phyloP scores from a whole-genome alignment of 2,329 filamentous ascomycete species.

The Parastagonospora nodorum region DNA sequence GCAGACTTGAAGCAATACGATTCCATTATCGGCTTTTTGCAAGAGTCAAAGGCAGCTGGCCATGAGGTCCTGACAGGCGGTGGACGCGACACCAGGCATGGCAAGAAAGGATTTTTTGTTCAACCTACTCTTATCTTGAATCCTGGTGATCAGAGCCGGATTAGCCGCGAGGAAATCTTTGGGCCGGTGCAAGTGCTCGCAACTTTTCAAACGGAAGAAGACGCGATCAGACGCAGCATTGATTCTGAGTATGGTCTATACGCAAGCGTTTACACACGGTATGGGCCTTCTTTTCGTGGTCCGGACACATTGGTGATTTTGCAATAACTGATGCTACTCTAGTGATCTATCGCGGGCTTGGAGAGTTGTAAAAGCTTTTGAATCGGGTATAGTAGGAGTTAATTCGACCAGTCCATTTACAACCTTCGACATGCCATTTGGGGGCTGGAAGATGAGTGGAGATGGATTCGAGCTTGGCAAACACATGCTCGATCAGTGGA shows the following conservation, averaged over 20 bases:
- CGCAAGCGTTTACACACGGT: slow-evolving; percentile 35
- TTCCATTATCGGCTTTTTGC: slow-evolving; percentile 24
- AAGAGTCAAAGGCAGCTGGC: slow-evolving; percentile 33
- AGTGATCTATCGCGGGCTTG: too few relatives aligned
- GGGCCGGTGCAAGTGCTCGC: slow-evolving; percentile 35
- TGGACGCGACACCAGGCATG: slow-evolving; percentile 23
- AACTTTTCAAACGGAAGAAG: slow-evolving; percentile 43
- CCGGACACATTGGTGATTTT: too few relatives aligned
- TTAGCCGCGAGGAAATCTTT: slow-evolving; percentile 42
- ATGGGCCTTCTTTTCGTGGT: too few relatives aligned
- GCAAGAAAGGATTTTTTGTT: slow-evolving; percentile 32
- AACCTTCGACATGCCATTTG: too few relatives aligned
- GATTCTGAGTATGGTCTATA: slow-evolving; percentile 37
- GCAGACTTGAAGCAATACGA: too few relatives aligned
- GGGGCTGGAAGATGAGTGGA: too few relatives aligned
- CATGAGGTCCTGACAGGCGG: slow-evolving; percentile 36
- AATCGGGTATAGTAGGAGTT: too few relatives aligned
- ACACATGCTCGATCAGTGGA: too few relatives aligned
- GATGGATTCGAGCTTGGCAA: too few relatives aligned
- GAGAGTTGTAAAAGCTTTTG: too few relatives aligned
- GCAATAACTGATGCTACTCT: too few relatives aligned
- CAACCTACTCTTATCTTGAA: slow-evolving; percentile 42
- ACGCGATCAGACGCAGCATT: slow-evolving; percentile 38
- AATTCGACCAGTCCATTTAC: too few relatives aligned
- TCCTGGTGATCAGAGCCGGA: slow-evolving; percentile 27